These are phyloP conservation scores for Metschnikowia cerradonensis DNA, from an alignment of 805 yeast species.

Conservation along the genomic window DNA sequence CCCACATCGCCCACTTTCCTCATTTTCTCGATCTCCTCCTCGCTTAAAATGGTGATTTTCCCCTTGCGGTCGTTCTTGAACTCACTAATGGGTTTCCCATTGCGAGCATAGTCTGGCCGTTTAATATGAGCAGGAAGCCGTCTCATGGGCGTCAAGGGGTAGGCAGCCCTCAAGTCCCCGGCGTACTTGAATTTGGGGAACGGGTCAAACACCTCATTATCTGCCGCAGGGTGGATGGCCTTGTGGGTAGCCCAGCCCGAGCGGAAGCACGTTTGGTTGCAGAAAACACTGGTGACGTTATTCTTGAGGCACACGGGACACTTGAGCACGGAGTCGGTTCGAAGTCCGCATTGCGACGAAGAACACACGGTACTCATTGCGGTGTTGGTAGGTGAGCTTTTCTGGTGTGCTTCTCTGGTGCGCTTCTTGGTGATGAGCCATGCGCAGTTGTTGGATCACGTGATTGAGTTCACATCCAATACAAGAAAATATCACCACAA, in stretches of 20 bases:
- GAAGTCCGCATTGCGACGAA: constrained; percentile 82
- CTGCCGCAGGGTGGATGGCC: constrained; percentile 58
- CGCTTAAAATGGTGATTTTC: constrained; percentile 58
- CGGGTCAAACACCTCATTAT: constrained; percentile 71
- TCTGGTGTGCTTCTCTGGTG: no score
- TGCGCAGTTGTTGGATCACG: background rate
- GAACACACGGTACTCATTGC: constrained; percentile 44
- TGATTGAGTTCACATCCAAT: no score
- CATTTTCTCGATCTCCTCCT: constrained; percentile 69
- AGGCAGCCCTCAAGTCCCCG: constrained; percentile 71
- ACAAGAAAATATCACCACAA: no score
- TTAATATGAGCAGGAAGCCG: constrained; percentile 66
- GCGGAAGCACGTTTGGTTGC: constrained; percentile 81
- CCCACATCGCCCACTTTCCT: constrained; percentile 72
- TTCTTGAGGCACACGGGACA: constrained; percentile 90
- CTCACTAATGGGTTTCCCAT: constrained; percentile 79
- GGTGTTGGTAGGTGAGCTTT: no score
- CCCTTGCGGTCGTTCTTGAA: constrained; percentile 65
- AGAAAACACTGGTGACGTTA: constrained; percentile 60
- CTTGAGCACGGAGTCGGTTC: constrained; percentile 68
- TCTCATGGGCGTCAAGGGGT: constrained; percentile 76
- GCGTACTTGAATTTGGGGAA: constrained; percentile 74
- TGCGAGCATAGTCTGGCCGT: constrained; percentile 77
- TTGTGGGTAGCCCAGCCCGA: constrained; percentile 71
- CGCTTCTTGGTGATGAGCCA: no score